A percentile compares a stretch with the other conserved stretches of the same genome.
phyloP scores from a whole-genome alignment of 192 early-diverging fungal species.

The Pilaira anomala region DNA sequence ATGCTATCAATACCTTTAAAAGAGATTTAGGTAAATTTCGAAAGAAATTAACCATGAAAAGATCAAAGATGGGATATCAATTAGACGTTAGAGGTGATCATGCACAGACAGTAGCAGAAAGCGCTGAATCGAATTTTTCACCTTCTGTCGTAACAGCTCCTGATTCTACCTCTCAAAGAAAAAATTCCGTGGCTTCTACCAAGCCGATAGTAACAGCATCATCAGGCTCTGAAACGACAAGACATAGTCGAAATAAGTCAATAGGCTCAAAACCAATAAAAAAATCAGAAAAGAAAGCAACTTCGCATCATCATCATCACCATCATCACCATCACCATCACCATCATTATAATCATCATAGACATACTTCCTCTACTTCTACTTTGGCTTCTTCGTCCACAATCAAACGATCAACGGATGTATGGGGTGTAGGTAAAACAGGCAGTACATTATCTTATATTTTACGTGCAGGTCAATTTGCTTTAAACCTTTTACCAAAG shows the following conservation, averaged over 20 bases:
- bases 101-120: constrained; percentile 8
- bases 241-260: not conserved
- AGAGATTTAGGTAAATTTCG: constrained; percentile 41
- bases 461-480: constrained; percentile 55
- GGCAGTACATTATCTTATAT: constrained; percentile 56
- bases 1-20: constrained; percentile 43
- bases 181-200: too few relatives aligned
- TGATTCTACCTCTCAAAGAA: too few relatives aligned
- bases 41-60: constrained; percentile 34
- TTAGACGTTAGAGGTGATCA: constrained; percentile 37
- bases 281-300: not conserved
- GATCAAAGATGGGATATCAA: constrained; percentile 45
- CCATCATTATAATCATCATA: not conserved
- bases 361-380: not conserved
- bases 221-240: too few relatives aligned
- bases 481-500: constrained; percentile 41
- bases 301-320: not conserved
- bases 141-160: too few relatives aligned
- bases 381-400: not conserved
- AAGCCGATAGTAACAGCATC: too few relatives aligned
- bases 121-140: not conserved
- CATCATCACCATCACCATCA: not conserved
- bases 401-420: constrained; percentile 35
- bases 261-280: not conserved
- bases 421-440: constrained; percentile 56